Conservation (phyloP, 2,329 filamentous ascomycete species). For the Fusarium nanum region DNA sequence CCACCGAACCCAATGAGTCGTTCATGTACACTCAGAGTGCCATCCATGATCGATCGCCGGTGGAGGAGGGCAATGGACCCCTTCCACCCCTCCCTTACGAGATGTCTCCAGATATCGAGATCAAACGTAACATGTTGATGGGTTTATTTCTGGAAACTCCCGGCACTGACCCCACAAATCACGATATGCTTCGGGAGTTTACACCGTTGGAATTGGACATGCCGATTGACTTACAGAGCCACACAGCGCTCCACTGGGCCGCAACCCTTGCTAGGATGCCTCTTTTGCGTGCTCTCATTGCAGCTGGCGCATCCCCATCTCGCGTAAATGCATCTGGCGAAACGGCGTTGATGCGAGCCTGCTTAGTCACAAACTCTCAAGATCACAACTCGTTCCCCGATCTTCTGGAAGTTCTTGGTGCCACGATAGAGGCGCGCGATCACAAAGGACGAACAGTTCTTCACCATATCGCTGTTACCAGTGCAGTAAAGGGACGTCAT, state of each 20-base stretch:
- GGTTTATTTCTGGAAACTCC: conserved; percentile 82
- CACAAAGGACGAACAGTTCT: conserved; percentile 90
- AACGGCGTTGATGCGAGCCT: conserved; percentile 92
- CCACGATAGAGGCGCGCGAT: conserved; percentile 91
- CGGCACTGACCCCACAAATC: conserved; percentile 75
- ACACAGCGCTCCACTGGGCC: conserved; percentile 96
- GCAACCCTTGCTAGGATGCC: conserved; percentile 89
- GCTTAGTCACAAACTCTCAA: conserved; percentile 92
- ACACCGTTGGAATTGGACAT: conserved; percentile 87
- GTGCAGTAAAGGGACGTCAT: conserved; percentile 92
- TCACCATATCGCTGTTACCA: conserved; percentile 96
- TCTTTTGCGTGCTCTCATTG: conserved; percentile 82
- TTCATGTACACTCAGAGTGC: conserved; percentile 73
- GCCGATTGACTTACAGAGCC: conserved; percentile 87
- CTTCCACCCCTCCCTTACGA: conserved; percentile 73
- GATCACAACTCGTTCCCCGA: conserved; percentile 92
- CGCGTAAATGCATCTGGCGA: conserved; percentile 91
- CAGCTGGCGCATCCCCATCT: conserved; percentile 86
- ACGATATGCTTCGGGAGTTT: conserved; percentile 81
- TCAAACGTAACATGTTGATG: conserved; percentile 84
- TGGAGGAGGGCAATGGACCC: conserved; percentile 66
- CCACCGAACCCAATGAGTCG: conserved; percentile 83
- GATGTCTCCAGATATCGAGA: conserved; percentile 73
- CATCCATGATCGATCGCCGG: conserved; percentile 56
- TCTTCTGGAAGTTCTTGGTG: conserved; percentile 86